Percentiles rank a stretch among this genome's conserved stretches.
Evolutionary conservation across 2,329 filamentous ascomycete genomes (phyloP).

Genomic region (Colletotrichum tabaci): DNA sequence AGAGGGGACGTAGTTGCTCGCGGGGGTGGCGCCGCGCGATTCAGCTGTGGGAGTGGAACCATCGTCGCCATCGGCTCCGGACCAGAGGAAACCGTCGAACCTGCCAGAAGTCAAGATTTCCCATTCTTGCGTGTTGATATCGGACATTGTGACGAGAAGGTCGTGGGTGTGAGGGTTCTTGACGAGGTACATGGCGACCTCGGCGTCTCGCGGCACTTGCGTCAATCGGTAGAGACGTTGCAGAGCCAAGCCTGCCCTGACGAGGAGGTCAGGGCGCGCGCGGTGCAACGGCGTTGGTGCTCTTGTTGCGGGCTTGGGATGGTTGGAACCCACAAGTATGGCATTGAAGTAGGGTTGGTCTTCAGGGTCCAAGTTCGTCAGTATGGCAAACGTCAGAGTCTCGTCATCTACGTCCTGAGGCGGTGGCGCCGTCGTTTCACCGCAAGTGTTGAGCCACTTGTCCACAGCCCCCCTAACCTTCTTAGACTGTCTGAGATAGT

Average conservation of each 20-base stretch:
- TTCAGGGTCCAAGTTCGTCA: conserved; percentile 85
- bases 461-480: conserved; percentile 95
- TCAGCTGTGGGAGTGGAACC: conserved; percentile 57
- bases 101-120: conserved; percentile 94
- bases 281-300: conserved; percentile 79
- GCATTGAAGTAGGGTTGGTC: conserved; percentile 88
- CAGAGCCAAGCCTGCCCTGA: conserved; percentile 82
- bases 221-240: conserved; percentile 87
- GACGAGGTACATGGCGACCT: conserved; percentile 88
- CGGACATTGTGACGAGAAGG: conserved; percentile 87
- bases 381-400: conserved; percentile 91
- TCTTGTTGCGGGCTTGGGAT: conserved; percentile 69
- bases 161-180: conserved; percentile 87
- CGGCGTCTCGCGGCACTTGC: conserved; percentile 83
- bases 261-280: conserved; percentile 79
- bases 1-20: conserved; percentile 61
- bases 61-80: conserved; percentile 81
- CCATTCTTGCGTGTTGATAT: conserved; percentile 95
- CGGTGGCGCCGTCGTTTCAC: conserved; percentile 79
- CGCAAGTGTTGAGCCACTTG: conserved; percentile 87
- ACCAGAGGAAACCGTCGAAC: conserved; percentile 96
- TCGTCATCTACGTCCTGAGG: conserved; percentile 95
- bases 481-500: conserved; percentile 92
- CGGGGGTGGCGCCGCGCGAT: conserved; percentile 68
- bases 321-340: conserved; percentile 74